These are phyloP conservation scores for Phytomonas sp. DNA, from an alignment of 208 protist species.

Conservation along the genomic window DNA sequence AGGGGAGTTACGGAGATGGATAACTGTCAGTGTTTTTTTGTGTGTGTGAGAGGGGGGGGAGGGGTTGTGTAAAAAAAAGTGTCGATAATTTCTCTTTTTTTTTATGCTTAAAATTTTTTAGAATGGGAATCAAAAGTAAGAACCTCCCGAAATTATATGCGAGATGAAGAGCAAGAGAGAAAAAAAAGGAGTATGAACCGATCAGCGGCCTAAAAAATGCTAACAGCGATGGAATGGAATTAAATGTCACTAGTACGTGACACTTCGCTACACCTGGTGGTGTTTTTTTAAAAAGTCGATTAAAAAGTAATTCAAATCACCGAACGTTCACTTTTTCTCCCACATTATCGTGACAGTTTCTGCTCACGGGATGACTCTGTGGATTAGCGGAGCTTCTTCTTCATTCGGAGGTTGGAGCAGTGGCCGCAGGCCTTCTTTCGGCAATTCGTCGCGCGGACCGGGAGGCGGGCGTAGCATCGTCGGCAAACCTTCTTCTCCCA, in stretches of 20 bases:
- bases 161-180: conserved; percentile 8
- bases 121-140: neutral
- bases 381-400: conserved; percentile 95
- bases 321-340: neutral
- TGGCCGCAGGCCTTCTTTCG: conserved; percentile 99
- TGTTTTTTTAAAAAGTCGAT: conserved; percentile 2
- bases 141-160: neutral
- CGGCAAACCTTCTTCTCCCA: conserved; percentile 98
- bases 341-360: neutral
- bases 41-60: too few relatives aligned
- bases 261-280: neutral
- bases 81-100: neutral
- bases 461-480: conserved; percentile 89
- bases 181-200: neutral
- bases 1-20: conserved; percentile 1
- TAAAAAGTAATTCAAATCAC: conserved; percentile 10
- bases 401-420: conserved; percentile 97
- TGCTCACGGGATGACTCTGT: neutral
- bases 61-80: conserved; percentile 2
- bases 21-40: too few relatives aligned
- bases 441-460: conserved; percentile 97
- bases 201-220: neutral
- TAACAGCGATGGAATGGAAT: too few relatives aligned
- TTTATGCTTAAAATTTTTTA: neutral
- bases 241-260: too few relatives aligned